Evolutionary conservation across 805 yeast genomes (phyloP), one percentile per base, ranked within the genome.

Genomic region (Saccharomycopsis sp.): DNA sequence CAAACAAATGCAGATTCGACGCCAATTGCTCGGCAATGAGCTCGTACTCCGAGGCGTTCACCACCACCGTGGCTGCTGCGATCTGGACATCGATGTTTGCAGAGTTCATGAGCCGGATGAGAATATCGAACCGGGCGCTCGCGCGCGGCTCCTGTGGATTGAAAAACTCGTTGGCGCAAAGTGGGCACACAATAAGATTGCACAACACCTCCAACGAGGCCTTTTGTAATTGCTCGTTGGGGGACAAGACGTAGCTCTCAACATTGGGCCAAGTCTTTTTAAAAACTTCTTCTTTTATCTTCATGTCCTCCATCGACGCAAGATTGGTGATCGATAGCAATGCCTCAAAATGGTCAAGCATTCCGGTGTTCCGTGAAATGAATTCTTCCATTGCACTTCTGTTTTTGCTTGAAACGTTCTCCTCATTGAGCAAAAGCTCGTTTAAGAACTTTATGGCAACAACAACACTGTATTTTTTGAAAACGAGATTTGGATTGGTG

Each of bases 301-400:
- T 47, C 21, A 51, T 50, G 6, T 56, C 47, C 3, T 59, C 61
- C 2, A 63, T 45, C 0, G 79, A 67, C 0, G 77, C 56, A 3
- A 75, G 39, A 48, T 75, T 75, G 8, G 76, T 68, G 34, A 75
- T 56, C 0, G 78, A 71, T 16, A 70, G 52, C 25, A 75, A 54
- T 0, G 68, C 49, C 43, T 69, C 72, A 46, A 65, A 68, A 20
- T 61, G 59, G 43, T 73, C 79, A 10, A 68, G 49, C 3, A 49
- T 48, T 1, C 65, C 57, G 15, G 36, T 32, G 2, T 34, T 18
- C 4, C 34, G 20, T 12, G 25, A 7, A 13, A 43, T 36, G 21
- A 43, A 46, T 18, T 30, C 26, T 32, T 41, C 37, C 16, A 4
- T 19, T 13, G 25, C 27, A n/a, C 9, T 13, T 4, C 26, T 25